Conservation (phyloP, 2,329 filamentous ascomycete species). For the Curvularia verruculosa region DNA sequence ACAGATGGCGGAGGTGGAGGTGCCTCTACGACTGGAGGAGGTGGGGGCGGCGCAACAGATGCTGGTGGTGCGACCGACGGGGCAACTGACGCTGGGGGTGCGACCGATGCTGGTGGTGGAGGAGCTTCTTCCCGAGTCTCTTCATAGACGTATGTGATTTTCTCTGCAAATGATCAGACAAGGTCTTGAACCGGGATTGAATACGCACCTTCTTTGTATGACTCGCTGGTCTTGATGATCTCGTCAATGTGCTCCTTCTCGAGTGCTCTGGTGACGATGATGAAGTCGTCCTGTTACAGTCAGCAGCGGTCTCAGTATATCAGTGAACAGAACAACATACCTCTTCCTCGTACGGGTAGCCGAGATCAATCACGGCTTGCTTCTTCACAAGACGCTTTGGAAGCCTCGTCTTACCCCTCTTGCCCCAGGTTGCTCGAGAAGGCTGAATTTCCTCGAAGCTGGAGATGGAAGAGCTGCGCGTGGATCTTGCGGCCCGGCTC, state of each 20-base stretch:
- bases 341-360: conserved; percentile 87
- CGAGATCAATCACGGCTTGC: conserved; percentile 79
- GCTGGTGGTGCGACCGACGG: conserved; percentile 30
- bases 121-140: conserved; percentile 27
- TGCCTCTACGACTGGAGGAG: conserved; percentile 21
- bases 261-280: conserved; percentile 82
- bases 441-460: conserved; percentile 51
- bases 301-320: conserved; percentile 32
- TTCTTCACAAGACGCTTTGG: conserved; percentile 80
- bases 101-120: conserved; percentile 24
- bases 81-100: conserved; percentile 21
- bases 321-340: conserved; percentile 54
- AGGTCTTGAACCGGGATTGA: neutral
- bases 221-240: conserved; percentile 80
- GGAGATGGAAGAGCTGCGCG: conserved; percentile 49
- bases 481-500: conserved; percentile 39
- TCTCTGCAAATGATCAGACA: conserved; percentile 31
- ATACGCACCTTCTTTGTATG: conserved; percentile 62
- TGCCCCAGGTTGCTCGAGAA: conserved; percentile 46
- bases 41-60: conserved; percentile 24
- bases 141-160: conserved; percentile 47
- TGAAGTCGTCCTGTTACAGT: conserved; percentile 69
- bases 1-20: conserved; percentile 24
- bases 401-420: conserved; percentile 87
- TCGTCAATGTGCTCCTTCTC: conserved; percentile 92